Conservation (phyloP, 2,329 filamentous ascomycete species). For the Botrytis pseudocinerea region DNA sequence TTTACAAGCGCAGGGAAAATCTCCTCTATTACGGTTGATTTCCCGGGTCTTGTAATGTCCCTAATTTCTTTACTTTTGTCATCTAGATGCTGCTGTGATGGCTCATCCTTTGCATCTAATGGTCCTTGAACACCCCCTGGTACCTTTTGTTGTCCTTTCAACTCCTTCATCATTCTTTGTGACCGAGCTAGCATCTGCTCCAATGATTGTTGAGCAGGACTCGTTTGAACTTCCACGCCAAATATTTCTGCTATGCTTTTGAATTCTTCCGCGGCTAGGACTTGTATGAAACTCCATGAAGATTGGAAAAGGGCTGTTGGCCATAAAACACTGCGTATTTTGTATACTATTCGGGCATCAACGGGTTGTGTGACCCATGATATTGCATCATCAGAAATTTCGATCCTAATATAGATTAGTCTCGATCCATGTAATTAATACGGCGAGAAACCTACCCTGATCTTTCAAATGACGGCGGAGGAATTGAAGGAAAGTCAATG, state of each 20-base stretch:
- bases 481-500: constrained; percentile 57
- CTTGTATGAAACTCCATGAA: constrained; percentile 53
- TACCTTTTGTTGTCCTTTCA: constrained; percentile 8
- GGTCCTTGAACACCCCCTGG: constrained; percentile 13
- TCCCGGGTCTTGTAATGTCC: constrained; percentile 13
- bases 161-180: constrained; percentile 14
- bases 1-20: not conserved
- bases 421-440: not conserved
- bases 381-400: constrained; percentile 52
- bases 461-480: constrained; percentile 60
- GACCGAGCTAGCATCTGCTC: constrained; percentile 27
- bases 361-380: constrained; percentile 51
- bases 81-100: constrained; percentile 23
- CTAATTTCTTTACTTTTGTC: constrained; percentile 28
- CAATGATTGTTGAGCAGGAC: constrained; percentile 28
- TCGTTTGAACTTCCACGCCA: constrained; percentile 44
- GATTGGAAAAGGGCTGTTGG: constrained; percentile 54
- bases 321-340: constrained; percentile 53
- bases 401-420: constrained; percentile 46
- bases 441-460: constrained; percentile 54
- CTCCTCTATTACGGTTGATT: constrained; percentile 6
- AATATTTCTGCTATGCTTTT: constrained; percentile 48
- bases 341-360: constrained; percentile 49
- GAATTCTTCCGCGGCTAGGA: constrained; percentile 48
- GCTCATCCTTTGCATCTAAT: constrained; percentile 31